phyloP scores from a whole-genome alignment of 2,329 filamentous ascomycete genomes.

The Ophiostoma australiae region DNA sequence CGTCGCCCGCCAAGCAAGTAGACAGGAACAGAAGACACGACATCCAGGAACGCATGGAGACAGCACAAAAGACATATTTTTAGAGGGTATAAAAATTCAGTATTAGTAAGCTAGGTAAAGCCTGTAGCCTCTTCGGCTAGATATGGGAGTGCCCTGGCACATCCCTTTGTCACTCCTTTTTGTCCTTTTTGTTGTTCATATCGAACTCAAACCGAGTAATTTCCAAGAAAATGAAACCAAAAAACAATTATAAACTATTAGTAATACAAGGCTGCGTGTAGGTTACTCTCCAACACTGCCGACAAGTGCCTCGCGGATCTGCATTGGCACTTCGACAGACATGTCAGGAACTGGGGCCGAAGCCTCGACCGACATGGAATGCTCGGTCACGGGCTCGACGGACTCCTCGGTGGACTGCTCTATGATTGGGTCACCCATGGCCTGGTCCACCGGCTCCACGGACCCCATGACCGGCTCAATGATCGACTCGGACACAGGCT shows the following conservation, averaged over 20 bases:
- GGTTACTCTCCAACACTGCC: not conserved
- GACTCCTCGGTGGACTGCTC: not conserved
- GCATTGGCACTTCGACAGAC: constrained; percentile 4
- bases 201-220: not conserved
- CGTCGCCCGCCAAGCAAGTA: no score
- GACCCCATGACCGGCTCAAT: not conserved
- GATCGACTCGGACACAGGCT: not conserved
- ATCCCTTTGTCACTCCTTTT: constrained; percentile 9
- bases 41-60: not conserved
- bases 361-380: not conserved
- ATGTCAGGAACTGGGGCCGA: not conserved
- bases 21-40: no score
- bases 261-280: not conserved
- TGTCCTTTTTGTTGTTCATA: no score
- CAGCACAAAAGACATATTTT: not conserved
- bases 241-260: not conserved
- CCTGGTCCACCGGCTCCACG: not conserved
- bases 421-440: not conserved
- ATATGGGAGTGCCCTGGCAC: not conserved
- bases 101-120: not conserved
- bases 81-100: not conserved
- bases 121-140: not conserved
- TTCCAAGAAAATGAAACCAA: not conserved
- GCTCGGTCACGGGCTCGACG: not conserved
- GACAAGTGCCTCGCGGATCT: constrained; percentile 4